Evolutionary conservation across 2,329 filamentous ascomycete genomes (phyloP).

Genomic region (Laburnicola sp.): DNA sequence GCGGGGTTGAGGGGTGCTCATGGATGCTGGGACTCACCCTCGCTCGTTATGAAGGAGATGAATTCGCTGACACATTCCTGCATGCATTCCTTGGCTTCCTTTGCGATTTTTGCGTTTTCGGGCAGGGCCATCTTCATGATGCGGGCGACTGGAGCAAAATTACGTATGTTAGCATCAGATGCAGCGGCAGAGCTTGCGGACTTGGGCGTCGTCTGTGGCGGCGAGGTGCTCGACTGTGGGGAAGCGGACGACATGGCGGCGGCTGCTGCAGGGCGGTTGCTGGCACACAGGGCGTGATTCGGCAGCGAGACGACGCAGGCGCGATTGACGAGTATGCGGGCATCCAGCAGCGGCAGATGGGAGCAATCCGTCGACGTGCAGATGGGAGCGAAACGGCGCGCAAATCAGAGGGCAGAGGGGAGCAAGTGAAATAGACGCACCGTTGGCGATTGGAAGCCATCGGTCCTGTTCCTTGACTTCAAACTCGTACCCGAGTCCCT

Average conservation of each 20-base stretch:
- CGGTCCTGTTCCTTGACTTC: slow-evolving; percentile 99
- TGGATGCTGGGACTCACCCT: slow-evolving; percentile 66
- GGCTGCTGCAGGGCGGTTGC: slow-evolving; percentile 46
- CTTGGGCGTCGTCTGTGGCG: slow-evolving; percentile 35
- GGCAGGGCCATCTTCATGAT: slow-evolving; percentile 99
- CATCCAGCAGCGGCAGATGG: slow-evolving; percentile 55
- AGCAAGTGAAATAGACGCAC: slow-evolving; percentile 65
- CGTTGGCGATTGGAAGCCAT: slow-evolving; percentile 99
- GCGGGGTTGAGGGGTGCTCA: background rate
- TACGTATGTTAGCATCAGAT: slow-evolving; percentile 90
- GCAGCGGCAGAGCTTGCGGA: slow-evolving; percentile 42
- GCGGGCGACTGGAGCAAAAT: slow-evolving; percentile 92
- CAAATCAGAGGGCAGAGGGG: slow-evolving; percentile 44
- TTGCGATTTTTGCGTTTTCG: slow-evolving; percentile 98
- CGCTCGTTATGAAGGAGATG: slow-evolving; percentile 99
- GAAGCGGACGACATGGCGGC: slow-evolving; percentile 51
- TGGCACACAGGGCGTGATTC: slow-evolving; percentile 49
- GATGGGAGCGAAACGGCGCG: slow-evolving; percentile 30
- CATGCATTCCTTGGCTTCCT: slow-evolving; percentile 99
- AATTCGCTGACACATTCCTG: slow-evolving; percentile 99
- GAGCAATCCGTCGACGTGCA: slow-evolving; percentile 46
- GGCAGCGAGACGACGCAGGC: slow-evolving; percentile 51
- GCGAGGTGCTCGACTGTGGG: slow-evolving; percentile 42
- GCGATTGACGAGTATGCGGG: slow-evolving; percentile 50
- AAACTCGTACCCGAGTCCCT: slow-evolving; percentile 83